Percentiles rank a stretch among this genome's conserved stretches.
phyloP scores from a whole-genome alignment of 2,329 filamentous ascomycete species.

The Pestalotiopsis sp. region DNA sequence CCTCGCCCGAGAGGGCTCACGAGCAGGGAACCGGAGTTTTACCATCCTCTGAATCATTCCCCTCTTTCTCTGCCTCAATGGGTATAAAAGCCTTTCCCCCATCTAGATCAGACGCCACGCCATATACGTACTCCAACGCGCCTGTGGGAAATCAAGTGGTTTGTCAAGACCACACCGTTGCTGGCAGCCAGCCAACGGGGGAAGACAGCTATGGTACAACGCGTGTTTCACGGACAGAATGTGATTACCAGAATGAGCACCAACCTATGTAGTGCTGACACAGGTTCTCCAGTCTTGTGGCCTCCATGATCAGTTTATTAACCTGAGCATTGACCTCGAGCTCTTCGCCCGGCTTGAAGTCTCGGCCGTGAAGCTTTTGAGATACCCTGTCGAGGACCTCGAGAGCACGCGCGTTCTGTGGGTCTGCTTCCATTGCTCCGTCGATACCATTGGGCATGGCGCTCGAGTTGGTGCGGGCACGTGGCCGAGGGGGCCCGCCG shows the following conservation, averaged over 20 bases:
- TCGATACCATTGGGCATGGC: conserved; percentile 36
- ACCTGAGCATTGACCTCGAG: conserved; percentile 86
- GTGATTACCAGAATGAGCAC: conserved; percentile 90
- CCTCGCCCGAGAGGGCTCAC: not conserved
- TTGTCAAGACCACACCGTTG: not conserved
- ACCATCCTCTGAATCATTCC: not conserved
- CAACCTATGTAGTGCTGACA: conserved; percentile 99
- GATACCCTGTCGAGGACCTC: conserved; percentile 91
- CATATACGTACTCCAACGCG: conserved; percentile 9
- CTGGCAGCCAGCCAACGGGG: not conserved
- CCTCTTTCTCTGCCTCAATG: not conserved
- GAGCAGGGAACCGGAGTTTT: not conserved
- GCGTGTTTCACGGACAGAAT: not conserved
- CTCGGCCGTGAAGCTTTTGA: conserved; percentile 91
- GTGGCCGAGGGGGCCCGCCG: conserved; percentile 52
- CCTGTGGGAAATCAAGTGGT: not conserved
- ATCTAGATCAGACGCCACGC: not conserved
- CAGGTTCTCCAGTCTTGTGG: conserved; percentile 94
- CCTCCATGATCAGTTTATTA: conserved; percentile 91
- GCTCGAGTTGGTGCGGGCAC: conserved; percentile 63
- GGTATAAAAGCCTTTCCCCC: not conserved
- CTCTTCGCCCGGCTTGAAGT: conserved; percentile 87
- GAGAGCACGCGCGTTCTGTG: conserved; percentile 89
- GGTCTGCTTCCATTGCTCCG: conserved; percentile 58
- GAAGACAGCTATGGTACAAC: not conserved